Evolutionary conservation across 2,329 filamentous ascomycete species (phyloP), one percentile per base, ranked within the genome.

Genomic region (Microdochium trichocladiopsis): DNA sequence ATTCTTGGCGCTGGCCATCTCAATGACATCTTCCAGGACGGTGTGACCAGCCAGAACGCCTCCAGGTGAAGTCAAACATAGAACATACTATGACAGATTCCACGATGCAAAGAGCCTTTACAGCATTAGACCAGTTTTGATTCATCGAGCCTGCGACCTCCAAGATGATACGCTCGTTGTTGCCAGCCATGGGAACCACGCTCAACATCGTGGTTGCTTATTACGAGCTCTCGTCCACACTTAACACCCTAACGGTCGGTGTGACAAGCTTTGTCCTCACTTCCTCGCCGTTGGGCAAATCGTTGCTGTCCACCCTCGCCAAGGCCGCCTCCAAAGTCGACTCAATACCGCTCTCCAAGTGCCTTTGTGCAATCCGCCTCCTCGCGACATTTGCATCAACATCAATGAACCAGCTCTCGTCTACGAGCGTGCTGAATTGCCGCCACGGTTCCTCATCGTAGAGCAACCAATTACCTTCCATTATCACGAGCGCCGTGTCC

Each of bases 331-430:
- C 68, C 47, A 69, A 50, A 0, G 61, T 68, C 6, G 57, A 57
- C 57, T 75, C 72, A 48, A 75, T 75, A 0, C 72, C 70, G 0
- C 68, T 66, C 25, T 56, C 43, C 1, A 74, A 52, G 60, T 75
- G 72, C 11, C 72, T 59, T 25, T 56, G 56, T 0, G 72, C 71
- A 16, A 73, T 63, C 12, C 72, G 61, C n/a, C 57, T 55, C 24
- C 65, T 57, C 2, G 72, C 71, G 21, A 70, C 57, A 2, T 54
- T 52, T 2, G 66, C 57, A 37, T 73, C 69, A 0, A 72, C 67
- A 25, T 69, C 61, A 0, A 76, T 66, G 21, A 74, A 69, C 56
- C 71, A 69, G 2, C 64, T 63, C n/a, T 71, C 68, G 51, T 76
- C 72, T 2, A 72, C 67, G 4, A 71, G 24, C 0, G 43, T 36